Percentiles rank a stretch among this genome's conserved stretches.
Evolutionary conservation across 2,329 filamentous ascomycete species (phyloP).

Genomic region (Curvularia lunata): DNA sequence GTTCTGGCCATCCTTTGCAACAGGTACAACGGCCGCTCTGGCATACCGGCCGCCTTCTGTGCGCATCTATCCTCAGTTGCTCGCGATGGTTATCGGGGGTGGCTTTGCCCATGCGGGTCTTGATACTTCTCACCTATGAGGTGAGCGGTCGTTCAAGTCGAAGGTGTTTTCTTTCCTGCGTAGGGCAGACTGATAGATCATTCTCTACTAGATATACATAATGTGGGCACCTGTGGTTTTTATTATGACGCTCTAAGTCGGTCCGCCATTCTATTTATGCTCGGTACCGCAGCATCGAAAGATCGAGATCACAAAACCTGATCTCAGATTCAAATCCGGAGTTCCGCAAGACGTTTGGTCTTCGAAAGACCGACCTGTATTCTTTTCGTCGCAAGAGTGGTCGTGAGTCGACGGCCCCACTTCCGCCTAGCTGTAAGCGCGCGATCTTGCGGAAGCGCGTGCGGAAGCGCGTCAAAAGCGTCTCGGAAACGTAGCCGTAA

Average conservation of each 20-base stretch:
- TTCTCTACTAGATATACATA: background rate
- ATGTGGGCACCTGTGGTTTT: background rate
- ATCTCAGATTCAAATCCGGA: background rate
- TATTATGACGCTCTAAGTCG: background rate
- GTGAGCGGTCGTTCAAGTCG: background rate
- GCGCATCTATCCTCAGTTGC: background rate
- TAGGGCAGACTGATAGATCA: background rate
- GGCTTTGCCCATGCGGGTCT: background rate
- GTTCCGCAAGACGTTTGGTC: background rate
- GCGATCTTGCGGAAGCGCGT: constrained; percentile 10
- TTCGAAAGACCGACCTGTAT: background rate
- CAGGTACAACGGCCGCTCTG: background rate
- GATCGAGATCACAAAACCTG: background rate
- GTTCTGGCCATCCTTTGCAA: constrained; percentile 5
- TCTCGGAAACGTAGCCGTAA: background rate
- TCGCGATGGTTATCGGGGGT: background rate
- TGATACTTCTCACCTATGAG: background rate
- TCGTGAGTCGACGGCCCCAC: background rate
- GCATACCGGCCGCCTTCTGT: background rate
- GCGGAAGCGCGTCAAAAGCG: constrained; percentile 11
- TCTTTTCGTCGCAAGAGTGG: background rate
- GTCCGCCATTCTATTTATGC: background rate
- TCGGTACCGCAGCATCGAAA: constrained; percentile 4
- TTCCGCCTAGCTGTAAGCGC: constrained; percentile 2
- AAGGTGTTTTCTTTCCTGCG: background rate